Evolutionary conservation across 106 monocot genomes (phyloP), one percentile per base, ranked within the genome.

Genomic region (Triglochin maritima): DNA sequence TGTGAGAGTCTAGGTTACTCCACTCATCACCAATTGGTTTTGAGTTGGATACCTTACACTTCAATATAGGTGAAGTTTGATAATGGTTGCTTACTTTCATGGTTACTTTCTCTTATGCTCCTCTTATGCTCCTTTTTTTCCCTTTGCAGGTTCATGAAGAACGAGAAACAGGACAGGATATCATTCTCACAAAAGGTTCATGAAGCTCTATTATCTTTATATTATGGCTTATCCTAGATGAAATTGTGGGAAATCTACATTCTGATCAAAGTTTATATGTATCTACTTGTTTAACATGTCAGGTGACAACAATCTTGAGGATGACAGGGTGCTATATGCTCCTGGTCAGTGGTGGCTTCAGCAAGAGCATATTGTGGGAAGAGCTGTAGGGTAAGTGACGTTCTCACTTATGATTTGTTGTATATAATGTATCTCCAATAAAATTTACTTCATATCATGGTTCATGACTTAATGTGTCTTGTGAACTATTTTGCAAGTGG

Each of bases 151-250:
- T 74, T 9, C 73, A 66, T 66, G 73, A 74, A 54, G 56, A 57
- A 48, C 44, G 65, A n/a, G 65, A 57, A 48, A 57, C 65, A 43
- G 48, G 46, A 54, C 65, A 47, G 10, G 57, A 57, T 48, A 65
- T 65, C 8, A 65, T 74, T 58, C 73, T 74, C 56, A 74, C 73
- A 49, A 74, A 74, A 58, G 73, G 73, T 74, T 57, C n/a, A n/a
- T n/a, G 17, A 64, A 44, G 44, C 8, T 10, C 13, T 64, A 7
- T 44, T 14, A 12, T 47, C 12, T 10, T 15, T 46, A 29, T 64
- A 64, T 59, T 29, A 5, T 12, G 16, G 41, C 16, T 17, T 16
- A 29, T 59, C 42, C 42, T 4, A 59, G 16, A 59, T 29, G 42
- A 7, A 59, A 7, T 12, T 55, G 17, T 12, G 15, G 15, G 6